Percentiles rank a stretch among this genome's conserved stretches.
phyloP scores from a whole-genome alignment of 768 basidiomycete species.

The Leccinum boreale region DNA sequence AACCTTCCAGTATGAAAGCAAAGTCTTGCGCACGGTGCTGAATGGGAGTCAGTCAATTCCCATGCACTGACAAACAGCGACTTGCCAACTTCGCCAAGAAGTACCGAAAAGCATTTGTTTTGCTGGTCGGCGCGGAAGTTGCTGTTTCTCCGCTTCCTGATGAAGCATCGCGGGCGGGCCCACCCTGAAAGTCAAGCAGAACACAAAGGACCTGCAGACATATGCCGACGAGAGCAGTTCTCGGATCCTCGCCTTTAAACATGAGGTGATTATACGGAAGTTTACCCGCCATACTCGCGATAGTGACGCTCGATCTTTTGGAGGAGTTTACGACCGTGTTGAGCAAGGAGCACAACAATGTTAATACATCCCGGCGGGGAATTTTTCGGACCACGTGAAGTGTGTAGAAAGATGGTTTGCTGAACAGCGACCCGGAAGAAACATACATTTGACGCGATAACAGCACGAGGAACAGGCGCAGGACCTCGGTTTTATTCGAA shows the following conservation, averaged over 20 bases:
- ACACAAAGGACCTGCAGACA: constrained; percentile 77
- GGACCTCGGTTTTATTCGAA: constrained; percentile 81
- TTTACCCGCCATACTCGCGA: constrained; percentile 71
- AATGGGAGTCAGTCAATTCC: constrained; percentile 9
- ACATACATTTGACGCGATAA: constrained; percentile 90
- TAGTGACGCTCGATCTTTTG: constrained; percentile 45
- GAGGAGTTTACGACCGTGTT: constrained; percentile 84
- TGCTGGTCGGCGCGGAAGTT: constrained; percentile 49
- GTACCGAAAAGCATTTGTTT: constrained; percentile 87
- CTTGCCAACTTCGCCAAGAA: constrained; percentile 84
- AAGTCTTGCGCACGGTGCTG: constrained; percentile 93
- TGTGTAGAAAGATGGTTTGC: constrained; percentile 72
- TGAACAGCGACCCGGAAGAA: constrained; percentile 64
- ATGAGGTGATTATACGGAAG: constrained; percentile 89
- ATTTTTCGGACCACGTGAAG: constrained; percentile 75
- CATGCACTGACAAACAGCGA: background rate
- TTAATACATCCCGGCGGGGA: constrained; percentile 80
- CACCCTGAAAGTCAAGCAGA: constrained; percentile 79
- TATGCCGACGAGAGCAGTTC: constrained; percentile 66
- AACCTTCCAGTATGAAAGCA: constrained; percentile 74
- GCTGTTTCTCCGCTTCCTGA: constrained; percentile 42
- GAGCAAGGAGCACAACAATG: constrained; percentile 87
- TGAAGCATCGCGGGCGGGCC: constrained; percentile 56
- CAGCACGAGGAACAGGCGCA: constrained; percentile 83
- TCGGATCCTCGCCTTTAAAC: constrained; percentile 83